phyloP scores from a whole-genome alignment of 2,329 filamentous ascomycete genomes.

The Colletotrichum sojae region DNA sequence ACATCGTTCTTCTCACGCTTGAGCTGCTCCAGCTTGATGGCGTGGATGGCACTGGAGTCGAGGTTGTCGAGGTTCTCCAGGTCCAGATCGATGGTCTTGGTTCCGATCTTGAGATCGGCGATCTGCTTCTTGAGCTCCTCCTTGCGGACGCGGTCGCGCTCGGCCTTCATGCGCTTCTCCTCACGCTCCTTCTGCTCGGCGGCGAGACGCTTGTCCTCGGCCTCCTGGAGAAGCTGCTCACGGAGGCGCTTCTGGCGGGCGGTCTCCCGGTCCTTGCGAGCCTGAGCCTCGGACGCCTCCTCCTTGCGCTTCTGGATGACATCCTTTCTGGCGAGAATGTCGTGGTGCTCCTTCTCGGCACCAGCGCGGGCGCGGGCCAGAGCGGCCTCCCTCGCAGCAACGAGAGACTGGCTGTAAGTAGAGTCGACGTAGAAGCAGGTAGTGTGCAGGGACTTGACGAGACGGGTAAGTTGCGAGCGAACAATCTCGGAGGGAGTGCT shows the following conservation, averaged over 20 bases:
- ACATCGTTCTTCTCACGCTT: conserved; percentile 99
- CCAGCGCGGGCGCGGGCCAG: conserved; percentile 87
- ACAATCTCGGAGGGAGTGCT: conserved; percentile 98
- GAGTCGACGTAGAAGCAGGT: conserved; percentile 98
- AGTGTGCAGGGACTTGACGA: conserved; percentile 91
- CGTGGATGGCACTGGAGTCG: conserved; percentile 90
- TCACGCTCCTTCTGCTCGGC: conserved; percentile 95
- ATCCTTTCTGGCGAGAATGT: conserved; percentile 87
- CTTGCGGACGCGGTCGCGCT: conserved; percentile 90
- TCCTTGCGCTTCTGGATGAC: conserved; percentile 98
- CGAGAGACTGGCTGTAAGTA: conserved; percentile 84
- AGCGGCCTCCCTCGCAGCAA: conserved; percentile 84
- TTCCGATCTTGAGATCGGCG: conserved; percentile 89
- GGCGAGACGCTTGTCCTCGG: conserved; percentile 89
- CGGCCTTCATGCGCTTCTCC: conserved; percentile 85
- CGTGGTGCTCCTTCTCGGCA: conserved; percentile 91
- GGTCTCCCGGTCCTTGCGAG: conserved; percentile 92
- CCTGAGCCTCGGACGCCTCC: conserved; percentile 88
- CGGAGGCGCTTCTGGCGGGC: conserved; percentile 88
- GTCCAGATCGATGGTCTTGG: conserved; percentile 83
- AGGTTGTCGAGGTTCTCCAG: conserved; percentile 86
- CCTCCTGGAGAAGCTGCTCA: conserved; percentile 89
- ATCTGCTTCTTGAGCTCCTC: conserved; percentile 95
- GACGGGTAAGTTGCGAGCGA: conserved; percentile 90
- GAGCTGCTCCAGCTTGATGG: conserved; percentile 94